Conservation (phyloP, 495 filamentous ascomycete species). For the Podospora comata region DNA sequence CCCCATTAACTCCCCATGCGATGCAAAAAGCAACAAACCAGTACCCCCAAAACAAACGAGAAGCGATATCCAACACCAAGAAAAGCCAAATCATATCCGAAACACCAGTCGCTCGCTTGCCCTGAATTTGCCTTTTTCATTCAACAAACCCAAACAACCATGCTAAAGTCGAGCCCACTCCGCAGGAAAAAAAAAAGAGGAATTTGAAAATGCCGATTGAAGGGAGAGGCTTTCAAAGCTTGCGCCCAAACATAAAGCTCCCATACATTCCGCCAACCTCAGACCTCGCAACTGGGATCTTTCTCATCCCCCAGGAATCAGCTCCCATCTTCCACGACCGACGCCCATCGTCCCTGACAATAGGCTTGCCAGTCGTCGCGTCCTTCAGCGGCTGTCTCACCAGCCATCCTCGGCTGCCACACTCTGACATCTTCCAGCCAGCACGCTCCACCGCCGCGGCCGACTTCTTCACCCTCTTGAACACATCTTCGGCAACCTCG, state of each 20-base stretch:
- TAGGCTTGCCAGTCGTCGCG: conserved; percentile 13
- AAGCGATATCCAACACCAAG: background rate
- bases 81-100: background rate
- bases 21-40: background rate
- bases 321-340: conserved; percentile 86
- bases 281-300: conserved; percentile 71
- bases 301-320: conserved; percentile 83
- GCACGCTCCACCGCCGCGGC: conserved; percentile 37
- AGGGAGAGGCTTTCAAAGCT: conserved; percentile 34
- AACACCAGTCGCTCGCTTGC: conserved; percentile 13
- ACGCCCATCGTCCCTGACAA: conserved; percentile 44
- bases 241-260: conserved; percentile 71
- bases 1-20: conserved; percentile 5
- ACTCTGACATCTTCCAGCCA: conserved; percentile 68
- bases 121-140: conserved; percentile 6
- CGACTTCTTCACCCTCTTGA: conserved; percentile 56
- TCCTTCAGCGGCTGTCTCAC: conserved; percentile 51
- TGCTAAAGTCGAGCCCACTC: conserved; percentile 2
- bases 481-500: conserved; percentile 71
- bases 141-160: conserved; percentile 8
- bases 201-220: conserved; percentile 2
- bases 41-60: background rate
- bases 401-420: conserved; percentile 63
- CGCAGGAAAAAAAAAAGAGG: background rate
- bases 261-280: conserved; percentile 86